Conservation (phyloP, 257 asterid genomes). For the Nicotiana attenuata region DNA sequence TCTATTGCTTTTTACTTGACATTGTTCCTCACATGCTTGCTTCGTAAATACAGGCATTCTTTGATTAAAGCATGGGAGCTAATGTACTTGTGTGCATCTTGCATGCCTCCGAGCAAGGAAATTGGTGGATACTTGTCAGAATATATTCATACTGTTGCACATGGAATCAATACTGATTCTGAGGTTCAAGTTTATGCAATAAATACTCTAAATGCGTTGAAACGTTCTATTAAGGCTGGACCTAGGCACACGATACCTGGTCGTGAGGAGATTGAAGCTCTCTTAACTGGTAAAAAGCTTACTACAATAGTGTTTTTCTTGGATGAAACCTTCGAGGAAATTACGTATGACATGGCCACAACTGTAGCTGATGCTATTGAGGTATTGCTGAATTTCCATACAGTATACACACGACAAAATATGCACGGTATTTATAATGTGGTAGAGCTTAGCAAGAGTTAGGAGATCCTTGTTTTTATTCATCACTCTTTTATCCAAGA, state of each 20-base stretch:
- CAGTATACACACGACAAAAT: background rate
- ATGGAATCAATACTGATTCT: slow-evolving; percentile 56
- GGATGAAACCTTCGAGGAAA: slow-evolving; percentile 98
- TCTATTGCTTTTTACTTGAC: background rate
- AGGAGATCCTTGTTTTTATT: background rate
- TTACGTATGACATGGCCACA: slow-evolving; percentile 93
- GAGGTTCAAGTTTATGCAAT: slow-evolving; percentile 80
- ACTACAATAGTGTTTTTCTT: slow-evolving; percentile 93
- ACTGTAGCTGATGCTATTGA: slow-evolving; percentile 94
- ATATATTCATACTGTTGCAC: slow-evolving; percentile 72
- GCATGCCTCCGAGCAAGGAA: slow-evolving; percentile 99
- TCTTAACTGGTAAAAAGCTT: slow-evolving; percentile 85
- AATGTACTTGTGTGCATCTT: slow-evolving; percentile 86
- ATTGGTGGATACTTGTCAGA: slow-evolving; percentile 88
- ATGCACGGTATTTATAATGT: background rate
- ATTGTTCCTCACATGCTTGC: slow-evolving; percentile 12
- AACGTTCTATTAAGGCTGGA: slow-evolving; percentile 92
- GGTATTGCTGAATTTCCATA: slow-evolving; percentile 45
- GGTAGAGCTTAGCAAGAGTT: background rate
- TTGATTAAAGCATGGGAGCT: slow-evolving; percentile 93
- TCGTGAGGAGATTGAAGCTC: slow-evolving; percentile 94
- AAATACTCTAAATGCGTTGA: slow-evolving; percentile 80
- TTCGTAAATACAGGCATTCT: slow-evolving; percentile 45
- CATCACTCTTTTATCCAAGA: background rate
- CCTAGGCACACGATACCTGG: slow-evolving; percentile 87